Percentiles rank a stretch among this genome's conserved stretches.
Conservation (phyloP, 169 alveolate genomes). For the Eimeria acervulina region DNA sequence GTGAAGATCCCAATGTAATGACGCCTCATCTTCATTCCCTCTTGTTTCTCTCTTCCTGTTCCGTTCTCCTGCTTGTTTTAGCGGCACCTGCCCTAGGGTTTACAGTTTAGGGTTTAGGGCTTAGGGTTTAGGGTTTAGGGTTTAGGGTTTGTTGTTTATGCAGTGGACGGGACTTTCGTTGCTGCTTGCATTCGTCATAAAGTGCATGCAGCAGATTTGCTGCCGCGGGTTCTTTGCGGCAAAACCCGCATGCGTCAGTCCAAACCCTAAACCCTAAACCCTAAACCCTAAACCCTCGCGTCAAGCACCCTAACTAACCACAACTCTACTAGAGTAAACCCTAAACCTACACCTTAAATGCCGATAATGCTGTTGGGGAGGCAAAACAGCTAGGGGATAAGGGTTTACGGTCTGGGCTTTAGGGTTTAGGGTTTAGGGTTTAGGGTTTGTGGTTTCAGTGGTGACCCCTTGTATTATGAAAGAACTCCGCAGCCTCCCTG, state of each 20-base stretch:
- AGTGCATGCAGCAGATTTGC: constrained; percentile 1
- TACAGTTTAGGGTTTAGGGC: background rate
- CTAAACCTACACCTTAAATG: background rate
- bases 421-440: constrained; percentile 33
- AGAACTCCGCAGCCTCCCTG: background rate
- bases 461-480: background rate
- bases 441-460: constrained; percentile 9
- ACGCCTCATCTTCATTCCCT: no score
- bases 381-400: background rate
- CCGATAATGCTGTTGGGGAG: no score
- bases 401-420: background rate
- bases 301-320: background rate
- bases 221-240: constrained; percentile 37
- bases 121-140: constrained; percentile 18
- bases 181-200: constrained; percentile 32
- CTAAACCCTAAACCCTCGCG: constrained; percentile 18
- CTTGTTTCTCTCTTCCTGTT: no score
- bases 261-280: constrained; percentile 15
- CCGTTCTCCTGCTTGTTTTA: no score
- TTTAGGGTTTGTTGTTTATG: background rate
- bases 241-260: constrained; percentile 30
- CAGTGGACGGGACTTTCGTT: constrained; percentile 6
- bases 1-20: no score
- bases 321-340: background rate
- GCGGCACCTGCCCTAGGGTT: background rate